Evolutionary conservation across 306 rosid genomes (phyloP).

Genomic region (Nissolia schottii): DNA sequence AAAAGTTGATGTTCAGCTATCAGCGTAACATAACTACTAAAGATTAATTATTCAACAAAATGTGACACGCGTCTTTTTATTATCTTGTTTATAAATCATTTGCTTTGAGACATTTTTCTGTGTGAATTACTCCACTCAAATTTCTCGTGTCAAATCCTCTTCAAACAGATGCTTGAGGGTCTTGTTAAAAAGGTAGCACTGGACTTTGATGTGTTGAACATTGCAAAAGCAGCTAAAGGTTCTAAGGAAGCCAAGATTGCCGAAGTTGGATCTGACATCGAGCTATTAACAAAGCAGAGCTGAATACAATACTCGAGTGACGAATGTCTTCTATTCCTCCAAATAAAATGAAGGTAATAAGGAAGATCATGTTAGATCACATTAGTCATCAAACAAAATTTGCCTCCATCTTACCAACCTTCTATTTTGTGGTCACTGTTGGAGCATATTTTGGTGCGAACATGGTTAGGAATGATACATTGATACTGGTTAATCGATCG

Average conservation of each 20-base stretch:
- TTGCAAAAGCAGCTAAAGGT: conserved; percentile 64
- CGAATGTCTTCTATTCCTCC: background rate
- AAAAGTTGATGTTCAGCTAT: too few species aligned
- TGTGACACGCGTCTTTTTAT: background rate
- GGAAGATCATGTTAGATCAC: background rate
- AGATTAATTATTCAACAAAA: background rate
- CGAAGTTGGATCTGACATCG: conserved; percentile 86
- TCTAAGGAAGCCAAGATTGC: conserved; percentile 76
- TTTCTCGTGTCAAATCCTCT: conserved; percentile 13
- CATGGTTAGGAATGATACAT: background rate
- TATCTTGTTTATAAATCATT: background rate
- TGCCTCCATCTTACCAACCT: background rate
- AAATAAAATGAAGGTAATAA: background rate
- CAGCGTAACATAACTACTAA: background rate
- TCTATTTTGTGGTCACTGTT: background rate
- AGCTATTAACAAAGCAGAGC: conserved; percentile 47
- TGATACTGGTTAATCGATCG: background rate
- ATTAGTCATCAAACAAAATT: background rate
- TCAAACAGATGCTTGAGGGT: conserved; percentile 79
- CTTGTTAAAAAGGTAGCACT: conserved; percentile 68
- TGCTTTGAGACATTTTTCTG: background rate
- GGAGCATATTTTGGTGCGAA: background rate
- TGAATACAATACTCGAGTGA: conserved; percentile 23
- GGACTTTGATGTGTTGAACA: conserved; percentile 76
- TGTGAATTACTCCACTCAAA: background rate